These are phyloP conservation scores for Nitzschia inconspicua DNA, from an alignment of 108 stramenopile genomes.

Conservation along the genomic window DNA sequence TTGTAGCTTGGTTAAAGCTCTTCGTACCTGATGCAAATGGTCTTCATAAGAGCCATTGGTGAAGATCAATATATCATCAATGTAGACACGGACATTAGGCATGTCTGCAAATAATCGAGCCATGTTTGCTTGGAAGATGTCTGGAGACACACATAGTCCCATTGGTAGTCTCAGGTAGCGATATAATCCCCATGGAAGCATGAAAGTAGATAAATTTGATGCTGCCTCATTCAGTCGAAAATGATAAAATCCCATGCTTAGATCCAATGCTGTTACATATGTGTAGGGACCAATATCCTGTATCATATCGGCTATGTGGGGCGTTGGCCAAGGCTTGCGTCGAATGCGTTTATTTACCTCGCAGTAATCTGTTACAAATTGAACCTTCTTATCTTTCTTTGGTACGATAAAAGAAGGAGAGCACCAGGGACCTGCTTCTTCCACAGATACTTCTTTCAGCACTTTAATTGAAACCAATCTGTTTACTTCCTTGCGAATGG, in stretches of 20 bases:
- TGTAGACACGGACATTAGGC: constrained; percentile 24
- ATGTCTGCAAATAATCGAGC: constrained; percentile 17
- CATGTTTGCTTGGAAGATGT: constrained; percentile 45
- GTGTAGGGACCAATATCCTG: constrained; percentile 31
- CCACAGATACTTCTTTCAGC: neutral
- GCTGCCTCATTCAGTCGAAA: constrained; percentile 16
- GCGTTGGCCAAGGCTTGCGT: constrained; percentile 40
- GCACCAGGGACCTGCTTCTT: constrained; percentile 10
- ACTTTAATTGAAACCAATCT: no score
- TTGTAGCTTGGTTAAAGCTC: constrained; percentile 1
- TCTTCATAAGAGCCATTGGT: constrained; percentile 19
- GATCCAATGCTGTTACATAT: constrained; percentile 42
- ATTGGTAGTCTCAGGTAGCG: constrained; percentile 32
- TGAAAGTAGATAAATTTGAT: constrained; percentile 22
- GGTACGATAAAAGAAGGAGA: constrained; percentile 33
- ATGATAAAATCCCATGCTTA: constrained; percentile 48
- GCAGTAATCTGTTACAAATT: constrained; percentile 35
- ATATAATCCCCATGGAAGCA: constrained; percentile 50
- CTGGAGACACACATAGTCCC: constrained; percentile 28
- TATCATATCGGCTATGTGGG: constrained; percentile 35
- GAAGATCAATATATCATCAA: constrained; percentile 36
- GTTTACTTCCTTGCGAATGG: no score
- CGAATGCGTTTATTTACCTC: constrained; percentile 36
- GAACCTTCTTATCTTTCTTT: constrained; percentile 25
- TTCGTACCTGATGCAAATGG: constrained; percentile 5